These are phyloP conservation scores for Dalbergia cochinchinensis DNA, from an alignment of 306 rosid species.

Conservation along the genomic window DNA sequence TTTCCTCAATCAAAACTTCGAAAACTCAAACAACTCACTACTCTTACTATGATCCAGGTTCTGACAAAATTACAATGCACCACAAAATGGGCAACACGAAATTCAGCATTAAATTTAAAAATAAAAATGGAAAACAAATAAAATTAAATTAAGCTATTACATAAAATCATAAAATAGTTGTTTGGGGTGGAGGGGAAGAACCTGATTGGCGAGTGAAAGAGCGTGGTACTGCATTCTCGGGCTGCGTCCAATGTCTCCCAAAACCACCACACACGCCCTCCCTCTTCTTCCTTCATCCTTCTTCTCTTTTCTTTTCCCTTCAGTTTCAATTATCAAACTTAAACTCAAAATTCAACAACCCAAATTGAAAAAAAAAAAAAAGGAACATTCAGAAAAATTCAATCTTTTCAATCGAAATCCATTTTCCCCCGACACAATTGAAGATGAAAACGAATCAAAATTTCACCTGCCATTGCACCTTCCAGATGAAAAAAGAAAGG, in stretches of 20 bases:
- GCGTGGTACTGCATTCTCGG: slow-evolving; percentile 99
- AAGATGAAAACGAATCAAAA: neutral
- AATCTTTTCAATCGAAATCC: neutral
- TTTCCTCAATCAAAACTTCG: slow-evolving; percentile 6
- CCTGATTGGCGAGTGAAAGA: slow-evolving; percentile 93
- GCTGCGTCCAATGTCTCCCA: slow-evolving; percentile 96
- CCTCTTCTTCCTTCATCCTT: slow-evolving; percentile 65
- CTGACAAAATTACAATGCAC: neutral
- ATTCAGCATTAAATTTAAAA: neutral
- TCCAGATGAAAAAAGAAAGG: neutral
- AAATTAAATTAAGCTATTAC: neutral
- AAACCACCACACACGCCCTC: slow-evolving; percentile 92
- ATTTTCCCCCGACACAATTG: neutral
- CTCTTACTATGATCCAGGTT: neutral
- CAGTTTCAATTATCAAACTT: neutral
- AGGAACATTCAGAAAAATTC: slow-evolving; percentile 24
- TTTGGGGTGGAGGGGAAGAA: too few species aligned
- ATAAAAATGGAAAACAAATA: neutral
- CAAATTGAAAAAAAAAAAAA: too few species aligned
- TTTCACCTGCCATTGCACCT: slow-evolving; percentile 47
- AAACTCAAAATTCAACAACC: neutral
- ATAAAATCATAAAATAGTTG: neutral
- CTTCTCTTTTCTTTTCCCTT: slow-evolving; percentile 46
- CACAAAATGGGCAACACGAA: neutral
- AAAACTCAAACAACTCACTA: slow-evolving; percentile 18